Conservation (phyloP, 371 early-diverging fungal genomes). For the Conidiobolus incongruus region DNA sequence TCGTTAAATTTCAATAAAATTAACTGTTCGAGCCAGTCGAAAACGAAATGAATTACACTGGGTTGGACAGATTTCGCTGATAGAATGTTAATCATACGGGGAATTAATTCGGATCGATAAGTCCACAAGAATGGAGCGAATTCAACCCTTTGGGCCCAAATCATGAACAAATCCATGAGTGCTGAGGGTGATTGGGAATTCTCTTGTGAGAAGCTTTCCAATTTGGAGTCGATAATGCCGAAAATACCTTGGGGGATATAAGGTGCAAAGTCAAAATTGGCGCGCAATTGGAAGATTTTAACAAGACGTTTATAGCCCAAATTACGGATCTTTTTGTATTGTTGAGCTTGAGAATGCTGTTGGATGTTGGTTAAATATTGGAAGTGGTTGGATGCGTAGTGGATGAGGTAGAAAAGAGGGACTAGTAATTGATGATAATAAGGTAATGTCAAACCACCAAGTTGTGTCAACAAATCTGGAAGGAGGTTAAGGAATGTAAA, state of each 20-base stretch:
- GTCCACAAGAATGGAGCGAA: slow-evolving; percentile 40
- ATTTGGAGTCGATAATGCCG: slow-evolving; percentile 36
- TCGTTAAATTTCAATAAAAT: too few relatives aligned
- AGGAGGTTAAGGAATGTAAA: slow-evolving; percentile 53
- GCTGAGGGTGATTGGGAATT: slow-evolving; percentile 66
- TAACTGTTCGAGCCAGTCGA: too few relatives aligned
- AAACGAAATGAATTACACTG: too few relatives aligned
- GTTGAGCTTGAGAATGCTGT: slow-evolving; percentile 9
- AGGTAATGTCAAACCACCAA: slow-evolving; percentile 42
- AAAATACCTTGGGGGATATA: slow-evolving; percentile 51
- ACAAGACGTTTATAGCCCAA: slow-evolving; percentile 50
- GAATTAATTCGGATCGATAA: too few relatives aligned
- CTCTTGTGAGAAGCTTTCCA: slow-evolving; percentile 46
- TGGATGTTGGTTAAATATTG: slow-evolving; percentile 8
- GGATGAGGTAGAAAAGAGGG: slow-evolving; percentile 40
- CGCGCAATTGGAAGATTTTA: too few relatives aligned
- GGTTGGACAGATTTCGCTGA: slow-evolving; percentile 54
- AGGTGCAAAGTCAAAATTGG: slow-evolving; percentile 40
- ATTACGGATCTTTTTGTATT: slow-evolving; percentile 33
- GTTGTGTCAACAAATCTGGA: slow-evolving; percentile 60
- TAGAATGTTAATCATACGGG: too few relatives aligned
- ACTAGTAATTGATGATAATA: slow-evolving; percentile 38
- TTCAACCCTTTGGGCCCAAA: slow-evolving; percentile 41
- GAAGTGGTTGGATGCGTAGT: slow-evolving; percentile 19
- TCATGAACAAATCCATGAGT: slow-evolving; percentile 42